phyloP scores from a whole-genome alignment of 169 alveolate species.

The Cryptosporidium bovis region DNA sequence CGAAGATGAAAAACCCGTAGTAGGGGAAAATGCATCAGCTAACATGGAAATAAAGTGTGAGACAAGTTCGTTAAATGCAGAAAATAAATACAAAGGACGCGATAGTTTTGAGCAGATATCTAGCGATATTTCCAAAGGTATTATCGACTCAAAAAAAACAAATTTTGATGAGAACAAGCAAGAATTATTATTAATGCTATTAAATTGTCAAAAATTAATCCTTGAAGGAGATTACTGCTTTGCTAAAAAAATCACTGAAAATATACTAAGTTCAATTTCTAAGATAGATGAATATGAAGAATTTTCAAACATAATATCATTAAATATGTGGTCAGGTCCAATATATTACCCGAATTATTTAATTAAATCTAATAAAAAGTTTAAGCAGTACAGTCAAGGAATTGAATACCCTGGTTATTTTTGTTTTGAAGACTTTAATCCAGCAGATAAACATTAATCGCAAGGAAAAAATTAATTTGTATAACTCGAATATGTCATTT shows the following conservation, averaged over 20 bases:
- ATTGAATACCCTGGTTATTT: background rate
- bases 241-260: slow-evolving; percentile 41
- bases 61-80: background rate
- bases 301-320: slow-evolving; percentile 6
- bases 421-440: slow-evolving; percentile 7
- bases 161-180: slow-evolving; percentile 16
- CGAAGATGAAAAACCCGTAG: background rate
- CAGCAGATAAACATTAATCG: background rate
- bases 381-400: slow-evolving; percentile 1
- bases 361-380: background rate
- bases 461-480: background rate
- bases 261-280: background rate
- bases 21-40: background rate
- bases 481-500: background rate
- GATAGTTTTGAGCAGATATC: background rate
- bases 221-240: slow-evolving; percentile 47
- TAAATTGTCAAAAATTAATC: slow-evolving; percentile 40
- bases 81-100: background rate
- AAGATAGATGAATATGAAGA: background rate
- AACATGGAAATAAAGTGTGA: background rate
- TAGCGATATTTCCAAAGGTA: background rate
- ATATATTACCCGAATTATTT: slow-evolving; percentile 1
- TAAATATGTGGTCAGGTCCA: background rate
- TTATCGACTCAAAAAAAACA: background rate
- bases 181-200: slow-evolving; percentile 18